Conservation (phyloP, 1,139 yeast genomes). For the Yamadazyma songkhlaensis region DNA sequence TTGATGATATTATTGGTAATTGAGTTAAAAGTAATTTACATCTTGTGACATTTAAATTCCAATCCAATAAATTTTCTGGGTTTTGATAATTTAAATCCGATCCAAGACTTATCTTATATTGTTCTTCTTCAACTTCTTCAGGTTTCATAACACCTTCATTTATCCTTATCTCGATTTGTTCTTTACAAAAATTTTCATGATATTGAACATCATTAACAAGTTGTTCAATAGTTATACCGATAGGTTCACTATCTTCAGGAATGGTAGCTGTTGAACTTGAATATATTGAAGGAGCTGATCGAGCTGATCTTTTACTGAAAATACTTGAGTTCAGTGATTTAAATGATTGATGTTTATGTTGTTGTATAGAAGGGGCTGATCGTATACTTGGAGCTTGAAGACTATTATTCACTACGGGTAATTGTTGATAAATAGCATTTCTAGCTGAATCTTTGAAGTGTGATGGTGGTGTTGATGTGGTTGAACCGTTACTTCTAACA, state of each 20-base stretch:
- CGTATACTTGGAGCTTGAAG: conserved; percentile 14
- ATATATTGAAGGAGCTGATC: conserved; percentile 45
- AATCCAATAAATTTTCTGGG: conserved; percentile 43
- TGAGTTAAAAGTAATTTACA: conserved; percentile 40
- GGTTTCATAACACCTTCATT: conserved; percentile 5
- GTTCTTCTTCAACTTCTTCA: conserved; percentile 23
- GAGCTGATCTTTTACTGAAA: conserved; percentile 37
- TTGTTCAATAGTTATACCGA: conserved; percentile 44
- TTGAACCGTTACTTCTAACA: conserved; percentile 27
- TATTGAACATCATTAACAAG: conserved; percentile 42
- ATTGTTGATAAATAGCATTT: conserved; percentile 45
- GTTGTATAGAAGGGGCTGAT: conserved; percentile 18
- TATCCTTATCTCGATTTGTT: conserved; percentile 12
- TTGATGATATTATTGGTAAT: conserved; percentile 38
- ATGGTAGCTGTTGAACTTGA: conserved; percentile 45
- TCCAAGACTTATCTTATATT: conserved; percentile 40
- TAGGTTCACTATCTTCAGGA: conserved; percentile 47
- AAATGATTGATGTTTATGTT: conserved; percentile 13
- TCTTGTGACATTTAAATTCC: conserved; percentile 48
- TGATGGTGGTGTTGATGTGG: conserved; percentile 34
- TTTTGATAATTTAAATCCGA: conserved; percentile 40
- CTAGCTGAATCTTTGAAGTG: conserved; percentile 47
- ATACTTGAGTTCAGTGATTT: conserved; percentile 34
- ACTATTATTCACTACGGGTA: conserved; percentile 29
- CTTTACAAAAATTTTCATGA: conserved; percentile 34